phyloP scores from a whole-genome alignment of 306 rosid species.

The Dryas alaskensis region DNA sequence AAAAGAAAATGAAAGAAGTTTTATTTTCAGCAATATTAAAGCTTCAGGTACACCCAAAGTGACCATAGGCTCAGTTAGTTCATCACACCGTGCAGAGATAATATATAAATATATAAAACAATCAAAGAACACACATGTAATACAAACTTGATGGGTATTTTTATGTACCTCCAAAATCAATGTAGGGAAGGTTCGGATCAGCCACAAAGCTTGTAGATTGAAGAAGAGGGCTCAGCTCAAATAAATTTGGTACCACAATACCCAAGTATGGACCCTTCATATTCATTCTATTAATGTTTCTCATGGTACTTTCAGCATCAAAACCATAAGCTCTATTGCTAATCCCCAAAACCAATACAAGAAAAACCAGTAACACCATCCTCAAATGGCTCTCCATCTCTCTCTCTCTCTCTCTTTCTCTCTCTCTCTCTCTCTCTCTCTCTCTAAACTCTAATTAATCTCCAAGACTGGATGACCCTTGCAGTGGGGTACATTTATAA shows the following conservation, averaged over 20 bases:
- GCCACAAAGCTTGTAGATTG: conserved; percentile 44
- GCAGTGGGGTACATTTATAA: conserved; percentile 1
- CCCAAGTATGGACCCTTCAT: conserved; percentile 63
- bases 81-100: no score
- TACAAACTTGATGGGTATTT: neutral
- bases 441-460: neutral
- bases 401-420: conserved; percentile 20
- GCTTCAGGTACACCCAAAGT: no score
- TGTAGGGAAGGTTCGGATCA: conserved; percentile 38
- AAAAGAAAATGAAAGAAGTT: neutral
- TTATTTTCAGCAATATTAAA: neutral
- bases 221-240: conserved; percentile 75
- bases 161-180: conserved; percentile 59
- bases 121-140: neutral
- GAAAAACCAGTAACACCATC: conserved; percentile 23
- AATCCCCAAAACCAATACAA: conserved; percentile 33
- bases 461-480: conserved; percentile 5
- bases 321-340: conserved; percentile 34
- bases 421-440: conserved; percentile 1
- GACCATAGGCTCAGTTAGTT: no score
- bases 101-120: no score
- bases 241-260: conserved; percentile 69
- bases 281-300: conserved; percentile 40
- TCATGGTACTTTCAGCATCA: conserved; percentile 28
- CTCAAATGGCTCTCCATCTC: conserved; percentile 28